Percentiles rank a stretch among this genome's conserved stretches.
Evolutionary conservation across 371 early-diverging fungal genomes (phyloP).

Genomic region (Chytridium lagenaria): DNA sequence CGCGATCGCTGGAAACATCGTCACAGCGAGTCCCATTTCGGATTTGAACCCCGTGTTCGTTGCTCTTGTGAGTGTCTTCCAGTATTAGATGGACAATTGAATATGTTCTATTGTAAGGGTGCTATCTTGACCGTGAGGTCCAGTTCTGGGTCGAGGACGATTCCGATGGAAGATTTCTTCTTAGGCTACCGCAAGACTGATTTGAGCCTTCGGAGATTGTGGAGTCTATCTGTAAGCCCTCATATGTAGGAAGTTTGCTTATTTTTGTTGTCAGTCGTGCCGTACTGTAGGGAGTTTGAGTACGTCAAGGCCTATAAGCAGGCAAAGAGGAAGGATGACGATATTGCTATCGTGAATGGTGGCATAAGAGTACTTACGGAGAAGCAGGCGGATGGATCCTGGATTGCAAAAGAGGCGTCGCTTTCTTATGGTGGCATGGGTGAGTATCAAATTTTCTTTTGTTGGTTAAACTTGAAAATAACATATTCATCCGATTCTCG

Average conservation of each 20-base stretch:
- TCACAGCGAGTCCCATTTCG: slow-evolving; percentile 80
- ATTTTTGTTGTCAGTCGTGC: slow-evolving; percentile 50
- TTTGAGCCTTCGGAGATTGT: slow-evolving; percentile 66
- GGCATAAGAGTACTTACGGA: slow-evolving; percentile 64
- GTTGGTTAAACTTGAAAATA: slow-evolving; percentile 2
- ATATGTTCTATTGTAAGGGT: slow-evolving; percentile 32
- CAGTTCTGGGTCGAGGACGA: slow-evolving; percentile 48
- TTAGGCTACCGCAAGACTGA: slow-evolving; percentile 76
- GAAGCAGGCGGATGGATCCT: slow-evolving; percentile 17
- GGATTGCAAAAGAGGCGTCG: slow-evolving; percentile 55
- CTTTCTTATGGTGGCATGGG: slow-evolving; percentile 80
- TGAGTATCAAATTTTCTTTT: slow-evolving; percentile 30
- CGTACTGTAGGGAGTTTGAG: slow-evolving; percentile 60
- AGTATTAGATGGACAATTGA: not conserved
- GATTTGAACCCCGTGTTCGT: slow-evolving; percentile 82
- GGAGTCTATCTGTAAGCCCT: slow-evolving; percentile 54
- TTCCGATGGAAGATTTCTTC: slow-evolving; percentile 72
- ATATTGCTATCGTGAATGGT: slow-evolving; percentile 81
- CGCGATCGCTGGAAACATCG: slow-evolving; percentile 79
- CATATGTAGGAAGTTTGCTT: not conserved
- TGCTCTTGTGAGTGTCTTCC: slow-evolving; percentile 51
- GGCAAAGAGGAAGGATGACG: slow-evolving; percentile 79
- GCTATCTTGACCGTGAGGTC: slow-evolving; percentile 64
- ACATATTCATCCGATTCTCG: too few relatives aligned
- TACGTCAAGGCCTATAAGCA: slow-evolving; percentile 76